Evolutionary conservation across 805 yeast genomes (phyloP).

Genomic region (Pichia sporocuriosa): DNA sequence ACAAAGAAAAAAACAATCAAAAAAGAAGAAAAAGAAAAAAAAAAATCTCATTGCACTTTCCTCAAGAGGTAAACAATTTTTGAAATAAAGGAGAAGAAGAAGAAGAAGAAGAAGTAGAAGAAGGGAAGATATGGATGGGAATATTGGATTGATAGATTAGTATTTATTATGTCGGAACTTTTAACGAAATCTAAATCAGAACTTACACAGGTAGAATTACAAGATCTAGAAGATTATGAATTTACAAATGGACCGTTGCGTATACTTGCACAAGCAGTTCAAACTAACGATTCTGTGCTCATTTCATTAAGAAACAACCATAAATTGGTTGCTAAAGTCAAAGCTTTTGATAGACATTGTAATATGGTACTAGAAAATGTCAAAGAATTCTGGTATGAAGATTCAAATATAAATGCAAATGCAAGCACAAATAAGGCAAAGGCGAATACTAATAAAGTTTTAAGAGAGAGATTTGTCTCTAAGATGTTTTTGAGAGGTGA

Average conservation of each 20-base stretch:
- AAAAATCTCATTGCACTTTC: too few species aligned
- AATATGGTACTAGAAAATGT: conserved; percentile 90
- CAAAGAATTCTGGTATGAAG: conserved; percentile 59
- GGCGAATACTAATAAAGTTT: conserved; percentile 35
- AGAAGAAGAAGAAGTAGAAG: too few species aligned
- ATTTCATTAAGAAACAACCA: conserved; percentile 91
- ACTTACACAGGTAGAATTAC: conserved; percentile 36
- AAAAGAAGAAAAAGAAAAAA: too few species aligned
- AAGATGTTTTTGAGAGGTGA: conserved; percentile 94
- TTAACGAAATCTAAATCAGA: not conserved
- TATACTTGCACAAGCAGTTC: conserved; percentile 75
- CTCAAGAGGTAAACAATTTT: too few species aligned
- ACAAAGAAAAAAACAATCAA: too few species aligned
- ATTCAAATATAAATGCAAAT: not conserved
- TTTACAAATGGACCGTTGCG: conserved; percentile 88
- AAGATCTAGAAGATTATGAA: conserved; percentile 82
- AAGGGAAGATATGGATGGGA: too few species aligned
- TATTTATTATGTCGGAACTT: not conserved
- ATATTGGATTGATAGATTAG: too few species aligned
- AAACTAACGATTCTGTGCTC: conserved; percentile 58
- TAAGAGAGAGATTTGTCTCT: conserved; percentile 70
- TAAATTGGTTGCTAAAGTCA: conserved; percentile 81
- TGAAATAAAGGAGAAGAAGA: too few species aligned
- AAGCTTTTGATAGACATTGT: conserved; percentile 94
- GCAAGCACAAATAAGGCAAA: conserved; percentile 40